phyloP scores from a whole-genome alignment of 2,329 filamentous ascomycete genomes.

The Hirsutella minnesotensis region DNA sequence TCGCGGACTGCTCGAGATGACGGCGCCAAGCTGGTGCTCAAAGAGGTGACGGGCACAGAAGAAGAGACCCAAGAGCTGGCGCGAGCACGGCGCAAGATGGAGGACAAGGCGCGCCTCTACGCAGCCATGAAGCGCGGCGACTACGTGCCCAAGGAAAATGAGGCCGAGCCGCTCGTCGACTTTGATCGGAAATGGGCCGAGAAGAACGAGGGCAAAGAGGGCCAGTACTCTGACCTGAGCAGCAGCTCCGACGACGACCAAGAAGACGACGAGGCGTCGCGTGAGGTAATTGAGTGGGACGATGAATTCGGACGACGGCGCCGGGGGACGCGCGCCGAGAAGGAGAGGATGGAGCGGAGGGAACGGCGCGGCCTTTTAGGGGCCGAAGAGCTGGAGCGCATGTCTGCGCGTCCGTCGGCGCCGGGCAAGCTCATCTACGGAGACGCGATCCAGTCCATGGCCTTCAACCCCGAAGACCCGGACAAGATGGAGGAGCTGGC shows the following conservation, averaged over 20 bases:
- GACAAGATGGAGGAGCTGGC: slow-evolving; percentile 70
- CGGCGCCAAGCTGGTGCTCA: slow-evolving; percentile 36
- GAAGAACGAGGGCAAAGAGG: slow-evolving; percentile 7
- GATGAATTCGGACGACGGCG: slow-evolving; percentile 89
- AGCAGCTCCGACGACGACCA: slow-evolving; percentile 23
- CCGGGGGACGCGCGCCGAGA: slow-evolving; percentile 58
- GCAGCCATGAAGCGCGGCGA: slow-evolving; percentile 86
- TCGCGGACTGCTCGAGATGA: slow-evolving; percentile 24
- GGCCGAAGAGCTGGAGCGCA: slow-evolving; percentile 51
- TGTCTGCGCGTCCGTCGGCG: slow-evolving; percentile 54
- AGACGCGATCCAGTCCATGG: slow-evolving; percentile 69
- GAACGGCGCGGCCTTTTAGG: slow-evolving; percentile 36
- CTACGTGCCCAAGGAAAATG: slow-evolving; percentile 54
- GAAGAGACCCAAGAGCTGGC: slow-evolving; percentile 57
- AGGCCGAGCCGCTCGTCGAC: slow-evolving; percentile 64
- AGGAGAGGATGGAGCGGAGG: slow-evolving; percentile 48
- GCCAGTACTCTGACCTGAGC: slow-evolving; percentile 27
- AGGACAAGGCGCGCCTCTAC: slow-evolving; percentile 82
- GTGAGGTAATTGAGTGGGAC: slow-evolving; percentile 67
- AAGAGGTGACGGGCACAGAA: slow-evolving; percentile 41
- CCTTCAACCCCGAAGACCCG: slow-evolving; percentile 66
- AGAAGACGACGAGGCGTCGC: slow-evolving; percentile 26
- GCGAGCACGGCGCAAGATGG: slow-evolving; percentile 68
- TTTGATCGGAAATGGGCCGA: slow-evolving; percentile 96
- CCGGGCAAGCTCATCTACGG: slow-evolving; percentile 71